Conservation (phyloP, 768 basidiomycete species). For the Lactarius deliciosus region DNA sequence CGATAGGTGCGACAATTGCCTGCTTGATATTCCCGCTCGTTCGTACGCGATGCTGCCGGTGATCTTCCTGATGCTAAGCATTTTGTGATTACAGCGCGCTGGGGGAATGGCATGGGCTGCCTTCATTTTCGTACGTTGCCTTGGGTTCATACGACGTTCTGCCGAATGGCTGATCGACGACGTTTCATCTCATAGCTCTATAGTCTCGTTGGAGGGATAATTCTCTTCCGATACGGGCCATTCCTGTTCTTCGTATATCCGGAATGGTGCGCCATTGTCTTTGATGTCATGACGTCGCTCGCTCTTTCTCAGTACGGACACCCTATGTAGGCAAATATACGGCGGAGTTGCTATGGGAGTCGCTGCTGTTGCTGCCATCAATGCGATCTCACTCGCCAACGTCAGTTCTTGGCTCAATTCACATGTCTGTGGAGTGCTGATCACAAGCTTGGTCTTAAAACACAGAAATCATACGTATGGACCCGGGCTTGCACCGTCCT, state of each 20-base stretch:
- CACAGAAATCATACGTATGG: conserved; percentile 69
- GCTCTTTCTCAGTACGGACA: conserved; percentile 9
- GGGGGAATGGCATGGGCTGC: conserved; percentile 73
- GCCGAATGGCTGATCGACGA: conserved; percentile 19
- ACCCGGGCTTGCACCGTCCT: conserved; percentile 60
- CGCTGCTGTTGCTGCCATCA: conserved; percentile 50
- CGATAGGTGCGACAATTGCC: conserved; percentile 75
- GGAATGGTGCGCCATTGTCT: conserved; percentile 51
- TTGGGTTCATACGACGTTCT: neutral
- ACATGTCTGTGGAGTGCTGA: conserved; percentile 30
- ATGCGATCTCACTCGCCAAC: conserved; percentile 60
- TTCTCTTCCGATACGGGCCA: conserved; percentile 60
- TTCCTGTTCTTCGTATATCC: conserved; percentile 64
- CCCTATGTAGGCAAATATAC: conserved; percentile 56
- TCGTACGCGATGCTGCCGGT: conserved; percentile 33
- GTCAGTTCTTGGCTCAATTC: conserved; percentile 37
- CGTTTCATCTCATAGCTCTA: conserved; percentile 48
- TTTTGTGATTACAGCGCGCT: conserved; percentile 48
- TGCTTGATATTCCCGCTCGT: conserved; percentile 74
- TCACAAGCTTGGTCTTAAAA: conserved; percentile 22
- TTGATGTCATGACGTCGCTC: conserved; percentile 6
- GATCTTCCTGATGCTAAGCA: conserved; percentile 17
- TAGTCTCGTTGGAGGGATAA: conserved; percentile 63
- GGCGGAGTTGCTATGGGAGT: conserved; percentile 62
- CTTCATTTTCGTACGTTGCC: conserved; percentile 52